phyloP scores from a whole-genome alignment of 495 filamentous ascomycete species.

The Amphirosellinia nigrospora region DNA sequence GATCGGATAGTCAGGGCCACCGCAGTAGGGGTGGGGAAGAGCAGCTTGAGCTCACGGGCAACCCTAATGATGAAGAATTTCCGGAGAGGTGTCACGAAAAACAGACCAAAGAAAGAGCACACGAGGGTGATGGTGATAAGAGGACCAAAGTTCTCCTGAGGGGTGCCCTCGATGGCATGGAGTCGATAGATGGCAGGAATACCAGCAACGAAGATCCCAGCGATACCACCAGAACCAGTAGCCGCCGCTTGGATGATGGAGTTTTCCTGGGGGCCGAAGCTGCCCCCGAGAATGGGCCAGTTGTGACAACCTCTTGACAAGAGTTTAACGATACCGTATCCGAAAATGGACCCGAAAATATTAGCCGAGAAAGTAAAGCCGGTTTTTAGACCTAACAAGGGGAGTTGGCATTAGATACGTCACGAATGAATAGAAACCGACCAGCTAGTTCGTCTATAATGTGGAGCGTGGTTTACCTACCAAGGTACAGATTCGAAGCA shows the following conservation, averaged over 20 bases:
- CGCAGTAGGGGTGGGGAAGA: slow-evolving; percentile 70
- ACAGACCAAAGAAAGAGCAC: slow-evolving; percentile 70
- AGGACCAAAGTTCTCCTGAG: slow-evolving; percentile 61
- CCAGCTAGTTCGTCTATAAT: background rate
- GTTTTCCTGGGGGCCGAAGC: slow-evolving; percentile 71
- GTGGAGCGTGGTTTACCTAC: slow-evolving; percentile 38
- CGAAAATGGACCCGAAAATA: slow-evolving; percentile 68
- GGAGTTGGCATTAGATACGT: slow-evolving; percentile 32
- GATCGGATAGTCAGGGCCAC: slow-evolving; percentile 68
- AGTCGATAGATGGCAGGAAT: slow-evolving; percentile 70
- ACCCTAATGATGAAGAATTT: slow-evolving; percentile 75
- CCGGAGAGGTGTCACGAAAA: slow-evolving; percentile 70
- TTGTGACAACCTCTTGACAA: slow-evolving; percentile 53
- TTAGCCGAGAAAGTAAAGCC: slow-evolving; percentile 68
- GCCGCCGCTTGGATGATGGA: slow-evolving; percentile 69
- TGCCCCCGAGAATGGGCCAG: slow-evolving; percentile 64
- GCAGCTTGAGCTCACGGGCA: slow-evolving; percentile 64
- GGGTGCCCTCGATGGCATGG: slow-evolving; percentile 54
- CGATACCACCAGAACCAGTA: slow-evolving; percentile 67
- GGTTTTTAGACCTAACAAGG: slow-evolving; percentile 62
- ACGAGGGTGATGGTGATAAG: slow-evolving; percentile 68
- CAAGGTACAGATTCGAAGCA: slow-evolving; percentile 70
- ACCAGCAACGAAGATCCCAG: slow-evolving; percentile 67
- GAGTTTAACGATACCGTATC: slow-evolving; percentile 68
- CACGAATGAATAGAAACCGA: background rate